Percentiles rank a stretch among this genome's conserved stretches.
These are phyloP conservation scores for Tribonema minus DNA, from an alignment of 108 stramenopile species.

Conservation along the genomic window DNA sequence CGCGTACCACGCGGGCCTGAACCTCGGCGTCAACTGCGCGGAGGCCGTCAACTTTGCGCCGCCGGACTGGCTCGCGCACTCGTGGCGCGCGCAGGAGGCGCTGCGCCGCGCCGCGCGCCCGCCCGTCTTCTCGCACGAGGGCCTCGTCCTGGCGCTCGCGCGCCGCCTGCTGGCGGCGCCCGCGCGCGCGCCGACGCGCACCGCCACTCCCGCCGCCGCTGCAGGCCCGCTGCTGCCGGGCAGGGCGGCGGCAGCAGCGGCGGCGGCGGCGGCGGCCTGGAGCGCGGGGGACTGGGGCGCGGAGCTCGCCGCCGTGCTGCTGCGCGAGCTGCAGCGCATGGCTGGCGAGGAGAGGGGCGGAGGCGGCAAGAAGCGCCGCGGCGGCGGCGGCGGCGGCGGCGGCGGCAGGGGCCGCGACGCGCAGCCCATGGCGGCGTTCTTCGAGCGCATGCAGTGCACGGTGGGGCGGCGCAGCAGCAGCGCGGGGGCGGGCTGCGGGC, in stretches of 20 bases:
- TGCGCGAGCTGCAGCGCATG: background rate
- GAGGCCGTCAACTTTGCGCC: slow-evolving; percentile 72
- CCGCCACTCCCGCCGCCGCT: background rate
- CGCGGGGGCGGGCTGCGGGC: background rate
- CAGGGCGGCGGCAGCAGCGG: background rate
- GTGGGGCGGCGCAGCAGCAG: background rate
- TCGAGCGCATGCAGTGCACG: too few species aligned
- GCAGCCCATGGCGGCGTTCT: too few species aligned
- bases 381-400: background rate
- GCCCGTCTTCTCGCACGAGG: slow-evolving; percentile 42
- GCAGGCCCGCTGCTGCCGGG: background rate
- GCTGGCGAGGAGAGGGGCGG: background rate
- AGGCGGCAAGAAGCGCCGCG: background rate
- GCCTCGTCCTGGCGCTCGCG: slow-evolving; percentile 16
- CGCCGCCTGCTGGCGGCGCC: background rate
- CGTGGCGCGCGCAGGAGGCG: slow-evolving; percentile 20
- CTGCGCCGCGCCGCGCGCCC: slow-evolving; percentile 8
- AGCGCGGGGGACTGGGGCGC: background rate
- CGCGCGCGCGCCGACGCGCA: background rate
- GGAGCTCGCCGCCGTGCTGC: background rate
- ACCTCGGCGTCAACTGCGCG: slow-evolving; percentile 84
- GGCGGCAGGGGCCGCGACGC: background rate
- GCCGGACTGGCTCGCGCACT: slow-evolving; percentile 33
- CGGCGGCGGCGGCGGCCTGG: background rate
- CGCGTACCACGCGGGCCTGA: slow-evolving; percentile 93